Percentiles rank a stretch among this genome's conserved stretches.
Evolutionary conservation across 2,329 filamentous ascomycete genomes (phyloP).

Genomic region (Fusarium sp.): DNA sequence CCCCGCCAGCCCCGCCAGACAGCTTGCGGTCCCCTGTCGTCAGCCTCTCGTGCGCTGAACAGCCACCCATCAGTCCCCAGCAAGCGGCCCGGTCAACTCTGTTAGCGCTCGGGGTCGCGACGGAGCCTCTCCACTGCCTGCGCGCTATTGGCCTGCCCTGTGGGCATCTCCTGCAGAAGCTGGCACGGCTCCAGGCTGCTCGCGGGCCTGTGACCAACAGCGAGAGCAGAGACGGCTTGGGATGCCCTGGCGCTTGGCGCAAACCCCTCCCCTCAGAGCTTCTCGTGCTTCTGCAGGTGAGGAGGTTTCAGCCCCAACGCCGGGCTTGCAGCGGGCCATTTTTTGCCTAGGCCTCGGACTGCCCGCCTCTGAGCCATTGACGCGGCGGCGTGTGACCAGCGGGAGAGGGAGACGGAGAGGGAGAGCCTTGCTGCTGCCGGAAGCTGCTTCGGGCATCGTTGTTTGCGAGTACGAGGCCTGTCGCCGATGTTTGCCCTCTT

Average conservation of each 20-base stretch:
- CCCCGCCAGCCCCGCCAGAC: slow-evolving; percentile 28
- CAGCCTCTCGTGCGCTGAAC: slow-evolving; percentile 31
- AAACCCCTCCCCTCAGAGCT: slow-evolving; percentile 24
- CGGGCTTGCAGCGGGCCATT: slow-evolving; percentile 1
- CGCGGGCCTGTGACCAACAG: slow-evolving; percentile 30
- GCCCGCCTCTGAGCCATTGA: slow-evolving; percentile 31
- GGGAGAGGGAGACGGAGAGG: not conserved
- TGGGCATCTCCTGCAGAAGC: slow-evolving; percentile 23
- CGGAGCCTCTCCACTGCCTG: slow-evolving; percentile 29
- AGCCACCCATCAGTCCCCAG: slow-evolving; percentile 35
- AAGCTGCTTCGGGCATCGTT: slow-evolving; percentile 23
- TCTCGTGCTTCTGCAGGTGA: slow-evolving; percentile 43
- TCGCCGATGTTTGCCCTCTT: not conserved
- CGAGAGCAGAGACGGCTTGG: slow-evolving; percentile 13
- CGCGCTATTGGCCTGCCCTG: slow-evolving; percentile 45
- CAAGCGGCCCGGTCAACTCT: slow-evolving; percentile 40
- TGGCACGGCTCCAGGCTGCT: slow-evolving; percentile 9
- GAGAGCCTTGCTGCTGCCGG: slow-evolving; percentile 6
- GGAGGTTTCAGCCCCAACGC: slow-evolving; percentile 43
- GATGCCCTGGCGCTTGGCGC: slow-evolving; percentile 7
- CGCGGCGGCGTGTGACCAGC: slow-evolving; percentile 24
- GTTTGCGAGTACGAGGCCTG: slow-evolving; percentile 15
- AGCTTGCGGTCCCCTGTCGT: slow-evolving; percentile 25
- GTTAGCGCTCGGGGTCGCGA: slow-evolving; percentile 44
- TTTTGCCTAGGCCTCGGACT: slow-evolving; percentile 25